A percentile compares a stretch with the other conserved stretches of the same genome.
Conservation (phyloP, 495 filamentous ascomycete genomes). For the Xanthoparmelia taractica region DNA sequence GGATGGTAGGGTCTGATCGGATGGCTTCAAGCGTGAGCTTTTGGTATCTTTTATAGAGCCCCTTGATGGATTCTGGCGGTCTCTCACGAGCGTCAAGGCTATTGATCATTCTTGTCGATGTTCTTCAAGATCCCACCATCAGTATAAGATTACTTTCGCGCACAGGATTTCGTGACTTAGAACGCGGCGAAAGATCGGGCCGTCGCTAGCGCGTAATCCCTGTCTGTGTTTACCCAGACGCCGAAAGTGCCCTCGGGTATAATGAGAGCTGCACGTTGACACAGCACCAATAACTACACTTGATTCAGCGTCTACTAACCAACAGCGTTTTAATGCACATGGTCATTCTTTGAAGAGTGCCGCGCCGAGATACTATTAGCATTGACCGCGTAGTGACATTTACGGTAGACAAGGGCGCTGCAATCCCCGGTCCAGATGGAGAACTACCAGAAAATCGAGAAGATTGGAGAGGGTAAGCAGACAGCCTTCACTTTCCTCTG, state of each 20-base stretch:
- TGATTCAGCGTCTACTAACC: constrained; percentile 15
- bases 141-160: neutral
- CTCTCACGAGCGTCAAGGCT: constrained; percentile 54
- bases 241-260: too few species aligned
- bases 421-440: constrained; percentile 57
- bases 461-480: constrained; percentile 87
- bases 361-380: neutral
- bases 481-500: neutral
- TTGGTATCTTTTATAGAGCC: constrained; percentile 59
- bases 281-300: constrained; percentile 4
- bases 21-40: constrained; percentile 38
- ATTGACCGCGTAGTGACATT: neutral
- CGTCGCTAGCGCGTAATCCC: constrained; percentile 12
- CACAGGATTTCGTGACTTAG: constrained; percentile 34
- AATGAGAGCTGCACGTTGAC: neutral
- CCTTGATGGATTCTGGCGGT: constrained; percentile 56
- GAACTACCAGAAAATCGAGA: constrained; percentile 99
- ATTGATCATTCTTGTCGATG: neutral
- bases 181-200: neutral
- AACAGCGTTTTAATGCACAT: constrained; percentile 12
- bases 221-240: constrained; percentile 25
- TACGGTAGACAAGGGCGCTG: neutral
- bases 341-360: neutral
- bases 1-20: constrained; percentile 39
- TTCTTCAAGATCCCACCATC: neutral